Evolutionary conservation across 768 basidiomycete species (phyloP).

Genomic region (Clavulina sp.): DNA sequence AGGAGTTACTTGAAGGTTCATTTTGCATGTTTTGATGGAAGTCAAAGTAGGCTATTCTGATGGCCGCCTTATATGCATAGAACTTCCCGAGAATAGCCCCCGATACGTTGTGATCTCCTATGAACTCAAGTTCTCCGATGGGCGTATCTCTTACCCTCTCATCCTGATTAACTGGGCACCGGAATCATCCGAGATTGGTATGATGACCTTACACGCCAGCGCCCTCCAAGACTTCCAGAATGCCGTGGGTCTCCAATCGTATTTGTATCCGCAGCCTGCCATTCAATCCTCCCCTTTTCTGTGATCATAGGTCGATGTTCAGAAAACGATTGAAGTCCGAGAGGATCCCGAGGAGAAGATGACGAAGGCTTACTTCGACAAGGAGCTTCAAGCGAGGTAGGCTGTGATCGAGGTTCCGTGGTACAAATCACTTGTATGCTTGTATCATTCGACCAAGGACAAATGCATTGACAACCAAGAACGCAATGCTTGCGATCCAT

Average conservation of each 20-base stretch:
- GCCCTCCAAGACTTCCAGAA: constrained; percentile 63
- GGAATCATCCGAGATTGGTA: constrained; percentile 50
- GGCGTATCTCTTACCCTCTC: constrained; percentile 69
- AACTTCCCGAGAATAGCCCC: constrained; percentile 74
- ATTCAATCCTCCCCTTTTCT: too few relatives aligned
- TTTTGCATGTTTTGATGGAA: constrained; percentile 5
- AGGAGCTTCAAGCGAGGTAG: neutral
- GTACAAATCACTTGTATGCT: constrained; percentile 11
- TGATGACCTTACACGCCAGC: constrained; percentile 70
- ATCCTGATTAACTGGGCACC: constrained; percentile 84
- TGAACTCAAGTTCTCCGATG: constrained; percentile 62
- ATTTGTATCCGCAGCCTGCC: too few relatives aligned
- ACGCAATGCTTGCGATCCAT: constrained; percentile 63
- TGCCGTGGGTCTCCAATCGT: constrained; percentile 31
- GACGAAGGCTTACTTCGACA: neutral
- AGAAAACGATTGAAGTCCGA: neutral
- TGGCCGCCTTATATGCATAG: constrained; percentile 24
- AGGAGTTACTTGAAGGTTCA: constrained; percentile 75
- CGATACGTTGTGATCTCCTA: constrained; percentile 76
- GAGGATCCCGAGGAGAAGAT: neutral
- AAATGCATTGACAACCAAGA: constrained; percentile 66
- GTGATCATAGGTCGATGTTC: too few relatives aligned
- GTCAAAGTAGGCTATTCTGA: neutral
- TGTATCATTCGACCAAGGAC: constrained; percentile 47
- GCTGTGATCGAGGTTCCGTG: too few relatives aligned